Conservation (phyloP, 805 yeast species). For the Ogataea pilisensis region DNA sequence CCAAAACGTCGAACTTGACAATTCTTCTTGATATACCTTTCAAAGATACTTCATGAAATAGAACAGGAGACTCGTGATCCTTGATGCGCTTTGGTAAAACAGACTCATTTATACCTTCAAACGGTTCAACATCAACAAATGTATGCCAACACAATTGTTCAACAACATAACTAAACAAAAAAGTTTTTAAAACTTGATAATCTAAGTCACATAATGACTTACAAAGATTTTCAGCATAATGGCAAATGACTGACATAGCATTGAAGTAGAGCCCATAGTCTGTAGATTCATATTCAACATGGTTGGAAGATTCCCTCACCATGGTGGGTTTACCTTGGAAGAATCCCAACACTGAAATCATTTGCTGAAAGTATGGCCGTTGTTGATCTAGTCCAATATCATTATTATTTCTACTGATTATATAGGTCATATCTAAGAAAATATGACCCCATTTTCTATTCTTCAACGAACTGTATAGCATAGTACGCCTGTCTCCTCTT, state of each 20-base stretch:
- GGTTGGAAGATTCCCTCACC: constrained; percentile 69
- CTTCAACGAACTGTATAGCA: constrained; percentile 42
- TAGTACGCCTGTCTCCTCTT: constrained; percentile 29
- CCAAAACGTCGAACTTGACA: constrained; percentile 40
- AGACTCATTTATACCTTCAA: constrained; percentile 4
- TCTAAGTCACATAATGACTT: constrained; percentile 35
- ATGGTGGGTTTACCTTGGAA: constrained; percentile 79
- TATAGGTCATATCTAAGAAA: constrained; percentile 73
- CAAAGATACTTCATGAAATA: constrained; percentile 15
- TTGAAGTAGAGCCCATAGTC: constrained; percentile 74
- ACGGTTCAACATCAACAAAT: constrained; percentile 10
- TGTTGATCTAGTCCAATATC: constrained; percentile 43
- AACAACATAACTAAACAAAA: constrained; percentile 8
- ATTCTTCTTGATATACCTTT: constrained; percentile 23
- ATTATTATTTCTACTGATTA: constrained; percentile 64
- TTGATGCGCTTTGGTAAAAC: constrained; percentile 8
- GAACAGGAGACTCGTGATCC: constrained; percentile 25
- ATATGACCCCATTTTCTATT: constrained; percentile 76
- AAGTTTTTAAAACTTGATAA: constrained; percentile 4
- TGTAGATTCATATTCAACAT: constrained; percentile 86
- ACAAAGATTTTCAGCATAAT: constrained; percentile 53
- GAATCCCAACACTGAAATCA: constrained; percentile 59
- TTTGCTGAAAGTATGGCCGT: constrained; percentile 47
- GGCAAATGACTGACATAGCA: constrained; percentile 61
- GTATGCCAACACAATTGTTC: constrained; percentile 10